Base-by-base conservation (phyloP, 2,329 filamentous ascomycete species). In the Fusarium austroafricanum region DNA sequence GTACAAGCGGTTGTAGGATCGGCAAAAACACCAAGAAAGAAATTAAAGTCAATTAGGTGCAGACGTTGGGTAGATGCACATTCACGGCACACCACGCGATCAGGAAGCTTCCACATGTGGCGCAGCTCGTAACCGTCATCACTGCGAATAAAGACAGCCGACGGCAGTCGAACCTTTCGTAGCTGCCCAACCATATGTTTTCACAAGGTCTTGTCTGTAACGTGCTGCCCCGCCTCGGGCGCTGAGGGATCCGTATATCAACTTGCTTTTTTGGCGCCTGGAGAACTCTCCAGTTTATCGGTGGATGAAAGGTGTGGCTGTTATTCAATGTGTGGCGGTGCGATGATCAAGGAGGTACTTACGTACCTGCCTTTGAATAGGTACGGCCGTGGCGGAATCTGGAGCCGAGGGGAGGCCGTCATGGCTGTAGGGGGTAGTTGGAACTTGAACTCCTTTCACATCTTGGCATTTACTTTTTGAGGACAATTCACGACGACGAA, bases 361-460 rank as follows among this genome's bases (percentile, higher is more conserved):
- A 68, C 61, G 65, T 68, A 69, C 61, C 49, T 23, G 3, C 10
- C 20, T 4, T 26, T 26, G 26, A 50, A 52, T 46, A n/a, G n/a
- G 37, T n/a, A 3, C 44, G 35, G 42, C 43, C 61, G 55, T 68
- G 61, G 65, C 65, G 65, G 65, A 62, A 61, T 54, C 35, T 50
- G 33, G 51, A 39, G 33, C 53, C 45, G 15, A 52, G 43, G 35
- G 53, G 61, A 64, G 60, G 39, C 44, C 52, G 62, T 68, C 61
- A 68, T 68, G 66, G 58, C 49, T 38, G 28, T 57, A 29, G 44
- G 51, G 15, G 46, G 50, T 52, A 35, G 47, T 63, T 51, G 35
- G 57, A 67, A 47, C 40, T 55, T 47, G 29, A 66, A 68, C 66
- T 61, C 66, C 66, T 68, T 68, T 70, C 66, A 49, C 29, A 55